Evolutionary conservation across 2,329 filamentous ascomycete genomes (phyloP), one percentile per base, ranked within the genome.

Genomic region (Phaeosphaeriaceae sp.): DNA sequence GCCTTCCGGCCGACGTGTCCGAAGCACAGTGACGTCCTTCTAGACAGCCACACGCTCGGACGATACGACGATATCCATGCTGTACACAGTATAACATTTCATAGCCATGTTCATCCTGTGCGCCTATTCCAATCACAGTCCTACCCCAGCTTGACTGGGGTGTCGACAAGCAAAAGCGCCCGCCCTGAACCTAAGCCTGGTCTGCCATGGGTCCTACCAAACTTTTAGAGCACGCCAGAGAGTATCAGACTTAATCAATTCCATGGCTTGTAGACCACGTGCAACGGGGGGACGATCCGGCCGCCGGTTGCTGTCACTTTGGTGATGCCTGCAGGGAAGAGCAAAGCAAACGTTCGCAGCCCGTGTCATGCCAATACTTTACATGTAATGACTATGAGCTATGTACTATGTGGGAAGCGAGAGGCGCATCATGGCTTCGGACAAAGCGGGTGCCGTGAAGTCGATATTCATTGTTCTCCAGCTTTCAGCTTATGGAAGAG

Each of bases 31-130:
- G 63, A 66, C 63, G 62, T 55, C 39, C 18, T 60, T 55, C 58
- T 62, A 66, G 58, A 62, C 60, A 65, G 62, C 63, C 63, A 66
- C 63, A 48, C 43, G 35, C 44, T 32, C 26, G 28, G 40, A 36
- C 37, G 17, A 16, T 18, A 20, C 20, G 42, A 44, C 38, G 32
- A 38, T 45, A 35, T 38, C 33, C 26, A 41, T 41, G 26, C 38
- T 41, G 7, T 17, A 32, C 28, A 26, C 23, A 7, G 7, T 26
- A 26, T 26, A 7, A 34, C n/a, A 33, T 35, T 37, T 34, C 23
- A 46, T 21, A n/a, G 36, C n/a, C 29, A 23, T 26, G 37, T 42
- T 46, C 35, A 37, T 23, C 23, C 46, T 11, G 15, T 46, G 39
- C 42, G 41, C 42, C 38, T 46, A 43, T 50, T 13, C 46, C 50